Conservation (phyloP, 2,329 filamentous ascomycete genomes). For the Curvularia verruculosa region DNA sequence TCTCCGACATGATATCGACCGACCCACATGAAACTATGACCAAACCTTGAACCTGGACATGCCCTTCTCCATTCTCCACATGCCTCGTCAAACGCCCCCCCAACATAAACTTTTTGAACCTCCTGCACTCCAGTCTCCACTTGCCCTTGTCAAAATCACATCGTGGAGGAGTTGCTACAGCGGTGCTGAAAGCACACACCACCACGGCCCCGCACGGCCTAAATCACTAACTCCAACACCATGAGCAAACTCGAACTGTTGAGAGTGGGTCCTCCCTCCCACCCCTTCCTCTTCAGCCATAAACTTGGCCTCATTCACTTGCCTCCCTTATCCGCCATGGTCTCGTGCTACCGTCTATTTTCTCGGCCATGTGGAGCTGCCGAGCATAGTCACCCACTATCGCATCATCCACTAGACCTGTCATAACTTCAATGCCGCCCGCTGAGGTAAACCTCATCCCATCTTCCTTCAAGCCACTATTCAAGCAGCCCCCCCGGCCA, state of each 20-base stretch:
- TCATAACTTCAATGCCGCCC: conserved; percentile 2
- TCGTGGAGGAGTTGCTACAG: conserved; percentile 3
- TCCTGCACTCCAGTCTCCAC: conserved; percentile 18
- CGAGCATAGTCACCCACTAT: not conserved
- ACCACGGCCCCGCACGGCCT: conserved; percentile 1
- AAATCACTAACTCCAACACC: conserved; percentile 1
- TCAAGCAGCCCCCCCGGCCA: not conserved
- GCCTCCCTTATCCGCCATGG: not conserved
- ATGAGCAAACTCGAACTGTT: conserved; percentile 24
- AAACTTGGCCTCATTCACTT: conserved; percentile 2
- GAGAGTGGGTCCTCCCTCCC: conserved; percentile 23
- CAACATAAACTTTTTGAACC: conserved; percentile 3
- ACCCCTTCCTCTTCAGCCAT: conserved; percentile 2
- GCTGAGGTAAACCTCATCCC: not conserved
- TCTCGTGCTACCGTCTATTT: conserved; percentile 4
- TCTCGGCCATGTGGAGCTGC: conserved; percentile 1
- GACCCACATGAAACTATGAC: conserved; percentile 8
- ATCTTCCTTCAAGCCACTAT: not conserved
- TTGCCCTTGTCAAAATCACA: conserved; percentile 1
- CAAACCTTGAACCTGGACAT: conserved; percentile 1
- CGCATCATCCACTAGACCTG: not conserved
- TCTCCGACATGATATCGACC: conserved; percentile 9
- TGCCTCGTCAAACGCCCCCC: not conserved
- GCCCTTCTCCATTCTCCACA: conserved; percentile 16
- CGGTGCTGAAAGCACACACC: conserved; percentile 5